Conservation (phyloP, 2,329 filamentous ascomycete genomes). For the Microcyclosporella mali region DNA sequence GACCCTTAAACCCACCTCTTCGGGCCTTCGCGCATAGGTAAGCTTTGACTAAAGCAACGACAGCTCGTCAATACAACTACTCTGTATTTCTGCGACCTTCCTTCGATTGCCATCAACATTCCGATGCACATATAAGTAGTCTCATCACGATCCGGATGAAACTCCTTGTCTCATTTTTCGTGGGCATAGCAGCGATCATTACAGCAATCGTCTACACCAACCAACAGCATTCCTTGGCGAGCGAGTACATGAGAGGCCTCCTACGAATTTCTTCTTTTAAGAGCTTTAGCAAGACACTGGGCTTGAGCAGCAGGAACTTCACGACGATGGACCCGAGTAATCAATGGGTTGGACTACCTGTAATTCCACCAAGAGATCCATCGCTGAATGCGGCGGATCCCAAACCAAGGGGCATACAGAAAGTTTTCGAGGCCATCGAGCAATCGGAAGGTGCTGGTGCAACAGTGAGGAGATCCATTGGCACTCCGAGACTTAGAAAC, state of each 20-base stretch:
- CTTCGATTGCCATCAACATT: neutral
- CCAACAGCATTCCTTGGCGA: constrained; percentile 1
- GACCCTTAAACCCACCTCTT: neutral
- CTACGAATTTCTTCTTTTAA: constrained; percentile 27
- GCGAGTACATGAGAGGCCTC: constrained; percentile 36
- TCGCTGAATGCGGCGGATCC: constrained; percentile 53
- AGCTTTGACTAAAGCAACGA: too few species aligned
- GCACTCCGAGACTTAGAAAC: constrained; percentile 74
- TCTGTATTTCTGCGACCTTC: neutral
- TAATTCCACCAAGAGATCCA: constrained; percentile 41
- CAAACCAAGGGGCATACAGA: constrained; percentile 67
- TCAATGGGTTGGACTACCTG: constrained; percentile 44
- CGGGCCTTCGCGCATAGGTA: neutral
- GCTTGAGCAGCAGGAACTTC: constrained; percentile 24
- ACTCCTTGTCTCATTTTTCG: constrained; percentile 33
- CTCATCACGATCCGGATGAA: constrained; percentile 16
- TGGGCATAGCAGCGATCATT: constrained; percentile 37
- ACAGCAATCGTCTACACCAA: constrained; percentile 26
- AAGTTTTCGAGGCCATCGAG: constrained; percentile 77
- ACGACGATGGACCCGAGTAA: constrained; percentile 27
- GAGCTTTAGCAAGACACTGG: constrained; percentile 22
- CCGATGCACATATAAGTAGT: constrained; percentile 6
- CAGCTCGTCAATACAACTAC: too few species aligned
- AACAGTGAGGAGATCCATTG: constrained; percentile 78
- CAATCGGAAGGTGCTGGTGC: constrained; percentile 86